Percentiles rank a stretch among this genome's conserved stretches.
These are phyloP conservation scores for Mariannaea sp. DNA, from an alignment of 2,329 filamentous ascomycete genomes.

Conservation along the genomic window DNA sequence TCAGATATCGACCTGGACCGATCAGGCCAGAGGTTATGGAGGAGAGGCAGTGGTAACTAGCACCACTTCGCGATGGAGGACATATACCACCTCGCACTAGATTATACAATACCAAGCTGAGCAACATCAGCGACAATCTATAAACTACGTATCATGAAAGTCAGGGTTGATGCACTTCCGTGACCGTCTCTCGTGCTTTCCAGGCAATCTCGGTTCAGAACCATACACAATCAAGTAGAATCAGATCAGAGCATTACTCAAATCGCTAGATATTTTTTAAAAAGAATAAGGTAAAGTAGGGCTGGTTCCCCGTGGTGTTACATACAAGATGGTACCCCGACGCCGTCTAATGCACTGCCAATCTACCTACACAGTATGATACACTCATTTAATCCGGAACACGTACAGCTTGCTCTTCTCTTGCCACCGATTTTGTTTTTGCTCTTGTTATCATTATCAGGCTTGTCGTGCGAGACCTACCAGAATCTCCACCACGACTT, in stretches of 20 bases:
- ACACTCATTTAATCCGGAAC: constrained; percentile 38
- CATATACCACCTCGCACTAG: constrained; percentile 10
- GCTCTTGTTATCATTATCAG: constrained; percentile 13
- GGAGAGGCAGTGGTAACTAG: too few relatives aligned
- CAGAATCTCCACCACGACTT: constrained; percentile 58
- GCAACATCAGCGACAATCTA: not conserved
- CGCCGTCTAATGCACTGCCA: constrained; percentile 53
- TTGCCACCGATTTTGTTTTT: constrained; percentile 28
- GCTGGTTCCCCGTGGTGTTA: constrained; percentile 39
- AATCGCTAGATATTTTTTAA: constrained; percentile 38
- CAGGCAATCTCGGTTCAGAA: too few relatives aligned
- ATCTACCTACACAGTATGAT: constrained; percentile 52
- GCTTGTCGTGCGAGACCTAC: constrained; percentile 22
- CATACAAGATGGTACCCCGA: constrained; percentile 45
- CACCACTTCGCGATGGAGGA: constrained; percentile 17
- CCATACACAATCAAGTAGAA: not conserved
- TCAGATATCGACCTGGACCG: constrained; percentile 6
- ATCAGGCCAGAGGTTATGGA: not conserved
- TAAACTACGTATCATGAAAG: not conserved
- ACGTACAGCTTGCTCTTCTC: constrained; percentile 27
- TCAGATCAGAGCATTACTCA: constrained; percentile 6
- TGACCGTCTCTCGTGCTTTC: too few relatives aligned
- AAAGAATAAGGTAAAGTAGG: constrained; percentile 39
- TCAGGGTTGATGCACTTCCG: too few relatives aligned
- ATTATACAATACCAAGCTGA: constrained; percentile 4